Percentiles rank a stretch among this genome's conserved stretches.
Conservation (phyloP, 768 basidiomycete species). For the Tephrocybe rancida region DNA sequence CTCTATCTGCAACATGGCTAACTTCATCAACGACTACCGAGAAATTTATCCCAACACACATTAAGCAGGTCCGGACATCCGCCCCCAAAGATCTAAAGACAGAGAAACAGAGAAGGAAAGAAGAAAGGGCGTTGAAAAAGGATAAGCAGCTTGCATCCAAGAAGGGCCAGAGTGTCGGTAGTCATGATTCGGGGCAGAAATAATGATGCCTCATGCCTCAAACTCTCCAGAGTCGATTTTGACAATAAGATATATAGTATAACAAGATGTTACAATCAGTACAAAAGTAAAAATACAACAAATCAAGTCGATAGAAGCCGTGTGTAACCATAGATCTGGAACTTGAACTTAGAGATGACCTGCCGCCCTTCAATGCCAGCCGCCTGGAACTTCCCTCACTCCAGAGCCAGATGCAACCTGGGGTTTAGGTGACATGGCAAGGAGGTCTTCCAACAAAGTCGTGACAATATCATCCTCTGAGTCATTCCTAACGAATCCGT, state of each 20-base stretch:
- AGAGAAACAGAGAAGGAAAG: conserved; percentile 58
- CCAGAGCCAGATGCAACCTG: conserved; percentile 38
- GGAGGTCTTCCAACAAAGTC: conserved; percentile 58
- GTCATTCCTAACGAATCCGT: conserved; percentile 48
- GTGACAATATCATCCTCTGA: conserved; percentile 69
- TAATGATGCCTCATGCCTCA: no score
- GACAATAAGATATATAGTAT: no score
- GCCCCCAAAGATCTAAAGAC: conserved; percentile 79
- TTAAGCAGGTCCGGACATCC: conserved; percentile 80
- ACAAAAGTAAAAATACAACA: no score
- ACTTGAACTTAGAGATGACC: no score
- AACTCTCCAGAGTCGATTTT: no score
- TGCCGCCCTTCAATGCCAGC: conserved; percentile 39
- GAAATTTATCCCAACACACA: conserved; percentile 66
- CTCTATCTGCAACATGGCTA: conserved; percentile 69
- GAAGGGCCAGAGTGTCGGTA: no score
- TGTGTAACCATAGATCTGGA: no score
- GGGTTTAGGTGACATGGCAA: conserved; percentile 43
- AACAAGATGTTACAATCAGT: no score
- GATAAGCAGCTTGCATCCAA: conserved; percentile 39
- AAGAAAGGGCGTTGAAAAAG: conserved; percentile 49
- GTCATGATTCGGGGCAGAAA: no score
- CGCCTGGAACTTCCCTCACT: conserved; percentile 42
- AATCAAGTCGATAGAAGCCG: no score
- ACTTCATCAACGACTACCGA: conserved; percentile 26